Conservation (phyloP, 148 eudicot species). For the Chenopodium quinoa region DNA sequence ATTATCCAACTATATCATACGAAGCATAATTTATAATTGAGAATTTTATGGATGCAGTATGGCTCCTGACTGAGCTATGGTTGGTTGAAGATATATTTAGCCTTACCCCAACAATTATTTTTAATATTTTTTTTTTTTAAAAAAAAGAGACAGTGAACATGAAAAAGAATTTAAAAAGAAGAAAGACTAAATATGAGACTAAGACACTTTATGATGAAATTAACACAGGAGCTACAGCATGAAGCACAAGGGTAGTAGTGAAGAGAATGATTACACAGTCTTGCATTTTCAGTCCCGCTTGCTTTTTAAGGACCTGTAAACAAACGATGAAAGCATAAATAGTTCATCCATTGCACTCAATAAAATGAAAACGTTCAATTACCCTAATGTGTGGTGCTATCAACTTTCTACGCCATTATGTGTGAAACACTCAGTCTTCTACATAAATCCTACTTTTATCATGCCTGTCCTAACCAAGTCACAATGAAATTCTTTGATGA, state of each 20-base stretch:
- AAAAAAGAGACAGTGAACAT: background rate
- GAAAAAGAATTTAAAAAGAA: background rate
- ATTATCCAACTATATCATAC: too few relatives aligned
- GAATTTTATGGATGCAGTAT: background rate
- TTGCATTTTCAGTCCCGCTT: slow-evolving; percentile 90
- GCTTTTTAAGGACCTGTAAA: slow-evolving; percentile 87
- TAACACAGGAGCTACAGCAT: background rate
- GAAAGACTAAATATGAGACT: background rate
- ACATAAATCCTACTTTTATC: background rate
- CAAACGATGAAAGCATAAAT: slow-evolving; percentile 12
- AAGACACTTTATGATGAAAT: background rate
- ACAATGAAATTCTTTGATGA: background rate
- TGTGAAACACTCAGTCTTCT: background rate
- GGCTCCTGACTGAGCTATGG: too few relatives aligned
- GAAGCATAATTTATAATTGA: too few relatives aligned
- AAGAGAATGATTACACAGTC: slow-evolving; percentile 52
- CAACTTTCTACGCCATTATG: background rate
- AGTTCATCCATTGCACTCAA: background rate
- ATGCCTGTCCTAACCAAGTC: background rate
- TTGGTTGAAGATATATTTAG: too few relatives aligned
- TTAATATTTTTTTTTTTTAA: too few relatives aligned
- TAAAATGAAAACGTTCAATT: background rate
- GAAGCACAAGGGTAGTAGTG: slow-evolving; percentile 4
- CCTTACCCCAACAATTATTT: too few relatives aligned
- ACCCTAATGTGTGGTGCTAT: background rate